Conservation (phyloP, 352 stramenopile species). For the Phytophthora chlamydospora region DNA sequence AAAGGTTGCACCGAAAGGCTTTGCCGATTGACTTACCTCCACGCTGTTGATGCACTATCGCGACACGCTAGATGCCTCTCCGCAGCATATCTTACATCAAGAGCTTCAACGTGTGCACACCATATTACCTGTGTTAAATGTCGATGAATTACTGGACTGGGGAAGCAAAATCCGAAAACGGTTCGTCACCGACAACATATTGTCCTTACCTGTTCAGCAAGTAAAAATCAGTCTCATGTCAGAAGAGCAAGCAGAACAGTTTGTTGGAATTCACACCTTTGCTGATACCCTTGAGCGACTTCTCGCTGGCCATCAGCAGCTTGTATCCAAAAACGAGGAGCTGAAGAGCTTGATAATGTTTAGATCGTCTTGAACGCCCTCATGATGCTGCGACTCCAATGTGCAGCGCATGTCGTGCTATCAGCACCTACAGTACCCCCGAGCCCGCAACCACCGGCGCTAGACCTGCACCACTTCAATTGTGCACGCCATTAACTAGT, state of each 20-base stretch:
- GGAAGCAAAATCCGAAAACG: too few species aligned
- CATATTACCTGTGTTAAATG: too few species aligned
- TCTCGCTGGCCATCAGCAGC: slow-evolving; percentile 1
- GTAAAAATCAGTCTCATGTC: slow-evolving; percentile 6
- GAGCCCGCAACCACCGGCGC: background rate
- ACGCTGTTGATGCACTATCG: background rate
- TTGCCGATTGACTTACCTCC: background rate
- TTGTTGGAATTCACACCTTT: slow-evolving; percentile 15
- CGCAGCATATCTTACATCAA: too few species aligned
- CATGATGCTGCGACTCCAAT: too few species aligned
- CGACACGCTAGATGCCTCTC: too few species aligned
- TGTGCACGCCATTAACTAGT: background rate
- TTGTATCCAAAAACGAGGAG: slow-evolving; percentile 2
- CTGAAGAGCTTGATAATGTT: slow-evolving; percentile 4
- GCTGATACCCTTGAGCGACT: slow-evolving; percentile 1
- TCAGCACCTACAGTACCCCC: background rate
- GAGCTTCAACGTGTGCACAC: too few species aligned
- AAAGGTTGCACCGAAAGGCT: background rate
- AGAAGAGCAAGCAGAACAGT: slow-evolving; percentile 16
- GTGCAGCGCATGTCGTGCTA: background rate
- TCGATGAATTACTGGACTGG: too few species aligned
- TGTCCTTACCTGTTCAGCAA: too few species aligned
- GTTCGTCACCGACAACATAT: too few species aligned
- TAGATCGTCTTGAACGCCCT: background rate
- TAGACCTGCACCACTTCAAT: background rate